Evolutionary conservation across 106 monocot genomes (phyloP).

Genomic region (Cymbidium sinense): DNA sequence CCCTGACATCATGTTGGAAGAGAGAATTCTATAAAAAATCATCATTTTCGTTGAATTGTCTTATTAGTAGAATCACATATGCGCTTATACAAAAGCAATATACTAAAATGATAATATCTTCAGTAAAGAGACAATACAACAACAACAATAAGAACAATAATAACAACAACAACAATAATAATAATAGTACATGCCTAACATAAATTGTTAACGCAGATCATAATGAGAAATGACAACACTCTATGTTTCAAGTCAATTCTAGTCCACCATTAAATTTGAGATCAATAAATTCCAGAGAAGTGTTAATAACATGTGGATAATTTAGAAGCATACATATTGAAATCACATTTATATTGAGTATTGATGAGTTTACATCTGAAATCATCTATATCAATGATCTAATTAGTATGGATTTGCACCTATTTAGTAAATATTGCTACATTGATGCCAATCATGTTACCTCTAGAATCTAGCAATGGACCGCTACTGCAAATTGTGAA

Average conservation of each 20-base stretch:
- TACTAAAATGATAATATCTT: too few species aligned
- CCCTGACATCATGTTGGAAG: too few species aligned
- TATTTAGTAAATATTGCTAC: conserved; percentile 93
- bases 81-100: too few species aligned
- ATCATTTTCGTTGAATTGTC: too few species aligned
- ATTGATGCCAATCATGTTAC: conserved; percentile 91
- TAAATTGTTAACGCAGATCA: too few species aligned
- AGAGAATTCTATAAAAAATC: too few species aligned
- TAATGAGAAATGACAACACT: neutral
- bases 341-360: neutral
- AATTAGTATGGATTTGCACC: conserved; percentile 22
- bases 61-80: too few species aligned
- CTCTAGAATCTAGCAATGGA: conserved; percentile 84
- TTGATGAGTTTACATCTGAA: neutral
- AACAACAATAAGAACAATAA: too few species aligned
- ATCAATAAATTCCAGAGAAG: neutral
- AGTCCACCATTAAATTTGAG: neutral
- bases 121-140: too few species aligned
- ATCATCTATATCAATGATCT: neutral
- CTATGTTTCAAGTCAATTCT: neutral
- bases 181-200: too few species aligned
- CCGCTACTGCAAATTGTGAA: conserved; percentile 67
- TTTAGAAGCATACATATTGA: neutral
- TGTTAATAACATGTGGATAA: neutral
- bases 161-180: too few species aligned